A percentile compares a stretch with the other conserved stretches of the same genome.
Conservation (phyloP, 108 stramenopile genomes). For the Cyclotella cryptica region DNA sequence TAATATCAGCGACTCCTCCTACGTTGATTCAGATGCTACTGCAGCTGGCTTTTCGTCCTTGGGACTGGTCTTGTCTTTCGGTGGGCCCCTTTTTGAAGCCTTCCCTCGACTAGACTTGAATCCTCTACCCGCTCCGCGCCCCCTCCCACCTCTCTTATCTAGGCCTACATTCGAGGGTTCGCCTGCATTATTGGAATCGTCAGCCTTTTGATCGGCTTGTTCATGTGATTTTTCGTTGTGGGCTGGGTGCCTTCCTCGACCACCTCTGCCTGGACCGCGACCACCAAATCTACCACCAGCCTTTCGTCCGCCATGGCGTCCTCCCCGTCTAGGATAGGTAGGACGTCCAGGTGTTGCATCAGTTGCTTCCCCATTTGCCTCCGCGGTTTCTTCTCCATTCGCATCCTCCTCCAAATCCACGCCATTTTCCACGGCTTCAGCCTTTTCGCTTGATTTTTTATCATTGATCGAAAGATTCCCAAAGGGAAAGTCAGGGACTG, state of each 20-base stretch:
- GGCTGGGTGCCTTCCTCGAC: background rate
- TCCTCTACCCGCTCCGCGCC: conserved; percentile 14
- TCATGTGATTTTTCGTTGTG: background rate
- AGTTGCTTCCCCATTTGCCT: background rate
- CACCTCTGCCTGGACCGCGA: conserved; percentile 6
- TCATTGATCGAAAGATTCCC: conserved; percentile 18
- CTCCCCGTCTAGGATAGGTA: conserved; percentile 7
- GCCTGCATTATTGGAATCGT: background rate
- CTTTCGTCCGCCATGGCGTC: conserved; percentile 10
- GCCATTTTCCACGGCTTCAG: background rate
- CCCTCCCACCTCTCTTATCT: conserved; percentile 17
- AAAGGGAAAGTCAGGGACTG: background rate
- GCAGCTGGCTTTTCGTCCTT: background rate
- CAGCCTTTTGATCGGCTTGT: background rate
- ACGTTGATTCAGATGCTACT: conserved; percentile 2
- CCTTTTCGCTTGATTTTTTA: conserved; percentile 4
- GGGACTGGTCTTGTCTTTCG: background rate
- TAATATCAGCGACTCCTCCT: background rate
- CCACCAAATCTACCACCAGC: conserved; percentile 9
- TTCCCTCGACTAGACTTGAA: background rate
- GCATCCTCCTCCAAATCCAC: background rate
- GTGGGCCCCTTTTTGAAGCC: background rate
- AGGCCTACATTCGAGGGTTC: background rate
- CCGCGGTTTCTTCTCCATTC: background rate
- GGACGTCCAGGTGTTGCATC: background rate